A percentile compares a stretch with the other conserved stretches of the same genome.
Conservation (phyloP, 345 rosid species). For the Salix udensis region DNA sequence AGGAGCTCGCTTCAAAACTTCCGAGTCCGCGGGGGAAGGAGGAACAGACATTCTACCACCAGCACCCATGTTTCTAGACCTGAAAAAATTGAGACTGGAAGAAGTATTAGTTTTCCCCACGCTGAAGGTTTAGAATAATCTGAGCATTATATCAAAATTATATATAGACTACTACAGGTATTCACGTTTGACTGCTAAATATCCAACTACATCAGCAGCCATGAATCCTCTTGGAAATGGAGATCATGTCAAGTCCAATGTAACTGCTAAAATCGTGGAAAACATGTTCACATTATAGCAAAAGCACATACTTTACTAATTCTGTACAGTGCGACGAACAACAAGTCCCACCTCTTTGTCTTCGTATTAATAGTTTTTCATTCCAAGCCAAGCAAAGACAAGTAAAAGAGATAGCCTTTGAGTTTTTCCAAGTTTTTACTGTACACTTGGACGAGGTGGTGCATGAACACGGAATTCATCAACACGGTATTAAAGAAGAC, state of each 20-base stretch:
- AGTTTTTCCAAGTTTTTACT: neutral
- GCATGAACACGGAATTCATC: neutral
- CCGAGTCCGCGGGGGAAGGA: constrained; percentile 5
- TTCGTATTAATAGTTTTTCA: neutral
- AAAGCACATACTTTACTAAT: neutral
- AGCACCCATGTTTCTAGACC: constrained; percentile 29
- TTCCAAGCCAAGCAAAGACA: neutral
- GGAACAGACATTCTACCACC: constrained; percentile 29
- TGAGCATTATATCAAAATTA: neutral
- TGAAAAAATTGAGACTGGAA: neutral
- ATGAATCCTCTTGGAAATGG: too few relatives aligned
- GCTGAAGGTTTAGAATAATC: neutral
- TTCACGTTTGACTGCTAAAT: too few relatives aligned
- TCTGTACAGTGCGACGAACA: neutral
- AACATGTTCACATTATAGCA: neutral
- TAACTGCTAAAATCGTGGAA: neutral
- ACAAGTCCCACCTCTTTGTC: neutral
- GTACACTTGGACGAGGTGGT: too few relatives aligned
- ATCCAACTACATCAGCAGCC: too few relatives aligned
- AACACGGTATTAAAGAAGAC: neutral
- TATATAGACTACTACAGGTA: neutral
- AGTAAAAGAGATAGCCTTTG: neutral
- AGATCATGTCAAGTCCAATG: too few relatives aligned
- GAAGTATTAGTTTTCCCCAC: neutral
- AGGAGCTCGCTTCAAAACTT: constrained; percentile 22